phyloP scores from a whole-genome alignment of 192 early-diverging fungal genomes.

The Haplosporangium gracile region DNA sequence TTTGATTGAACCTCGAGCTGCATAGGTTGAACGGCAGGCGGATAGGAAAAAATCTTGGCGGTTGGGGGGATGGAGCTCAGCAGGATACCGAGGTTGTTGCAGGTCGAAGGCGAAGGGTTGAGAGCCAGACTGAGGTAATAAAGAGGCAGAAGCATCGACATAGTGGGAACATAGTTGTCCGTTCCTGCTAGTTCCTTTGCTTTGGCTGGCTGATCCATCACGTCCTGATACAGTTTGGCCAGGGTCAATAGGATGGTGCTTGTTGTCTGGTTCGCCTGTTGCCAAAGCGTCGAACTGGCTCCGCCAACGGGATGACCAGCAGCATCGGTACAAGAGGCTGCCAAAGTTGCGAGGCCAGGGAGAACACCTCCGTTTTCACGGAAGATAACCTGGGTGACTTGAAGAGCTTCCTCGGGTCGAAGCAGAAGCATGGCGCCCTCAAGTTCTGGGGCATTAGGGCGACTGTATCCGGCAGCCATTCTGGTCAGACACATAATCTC shows the following conservation, averaged over 20 bases:
- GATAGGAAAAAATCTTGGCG: constrained; percentile 61
- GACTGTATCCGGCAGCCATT: constrained; percentile 45
- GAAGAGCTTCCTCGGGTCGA: constrained; percentile 72
- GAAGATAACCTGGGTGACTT: constrained; percentile 69
- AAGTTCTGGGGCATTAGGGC: constrained; percentile 31
- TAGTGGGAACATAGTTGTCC: constrained; percentile 64
- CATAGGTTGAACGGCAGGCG: constrained; percentile 34
- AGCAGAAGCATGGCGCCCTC: constrained; percentile 64
- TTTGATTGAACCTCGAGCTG: constrained; percentile 49
- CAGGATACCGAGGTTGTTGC: constrained; percentile 92
- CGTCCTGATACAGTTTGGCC: constrained; percentile 92
- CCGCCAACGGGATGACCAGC: constrained; percentile 17
- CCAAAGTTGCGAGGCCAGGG: constrained; percentile 68
- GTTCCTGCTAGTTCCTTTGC: constrained; percentile 51
- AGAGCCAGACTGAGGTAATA: constrained; percentile 88
- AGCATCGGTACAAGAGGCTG: constrained; percentile 28
- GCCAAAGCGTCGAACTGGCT: constrained; percentile 58
- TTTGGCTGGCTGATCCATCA: constrained; percentile 61
- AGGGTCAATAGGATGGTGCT: constrained; percentile 83
- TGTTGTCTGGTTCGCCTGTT: constrained; percentile 73
- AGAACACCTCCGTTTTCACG: constrained; percentile 74
- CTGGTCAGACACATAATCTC: constrained; percentile 45
- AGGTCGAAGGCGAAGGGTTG: constrained; percentile 87
- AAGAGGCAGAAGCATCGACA: constrained; percentile 79
- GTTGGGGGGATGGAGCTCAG: constrained; percentile 76